A percentile compares a stretch with the other conserved stretches of the same genome.
Evolutionary conservation across 192 early-diverging fungal genomes (phyloP).

Genomic region (Coemansia umbellata): DNA sequence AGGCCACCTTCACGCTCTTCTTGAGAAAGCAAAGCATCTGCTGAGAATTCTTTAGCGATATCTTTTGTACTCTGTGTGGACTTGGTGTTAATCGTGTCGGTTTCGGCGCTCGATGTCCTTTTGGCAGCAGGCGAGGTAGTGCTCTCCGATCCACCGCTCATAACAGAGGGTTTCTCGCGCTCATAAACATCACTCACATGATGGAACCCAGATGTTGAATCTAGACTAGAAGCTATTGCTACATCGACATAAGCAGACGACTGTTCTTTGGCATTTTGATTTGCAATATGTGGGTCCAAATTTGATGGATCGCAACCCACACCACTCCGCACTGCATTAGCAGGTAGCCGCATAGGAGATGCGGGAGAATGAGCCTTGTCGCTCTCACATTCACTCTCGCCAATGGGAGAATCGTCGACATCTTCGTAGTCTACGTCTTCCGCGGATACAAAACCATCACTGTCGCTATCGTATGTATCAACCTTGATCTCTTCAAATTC

Average conservation of each 20-base stretch:
- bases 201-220: constrained; percentile 46
- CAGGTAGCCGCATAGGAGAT: constrained; percentile 25
- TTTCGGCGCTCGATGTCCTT: not conserved
- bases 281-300: not conserved
- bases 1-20: constrained; percentile 51
- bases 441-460: constrained; percentile 50
- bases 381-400: constrained; percentile 1
- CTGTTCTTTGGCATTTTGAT: not conserved
- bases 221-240: constrained; percentile 40
- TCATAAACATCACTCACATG: constrained; percentile 43
- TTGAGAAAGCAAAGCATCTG: not conserved
- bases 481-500: constrained; percentile 34
- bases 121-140: not conserved
- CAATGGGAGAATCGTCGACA: not conserved
- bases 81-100: not conserved
- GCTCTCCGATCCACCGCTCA: not conserved
- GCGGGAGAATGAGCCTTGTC: constrained; percentile 1
- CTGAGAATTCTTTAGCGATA: not conserved
- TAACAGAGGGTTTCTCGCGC: constrained; percentile 4
- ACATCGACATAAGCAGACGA: constrained; percentile 27
- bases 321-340: constrained; percentile 18
- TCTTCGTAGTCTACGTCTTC: constrained; percentile 28
- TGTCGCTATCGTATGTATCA: constrained; percentile 28
- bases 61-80: not conserved
- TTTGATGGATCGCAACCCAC: not conserved